These are phyloP conservation scores for Neophaeococcomyces aloes DNA, from an alignment of 2,329 filamentous ascomycete genomes.

Conservation along the genomic window DNA sequence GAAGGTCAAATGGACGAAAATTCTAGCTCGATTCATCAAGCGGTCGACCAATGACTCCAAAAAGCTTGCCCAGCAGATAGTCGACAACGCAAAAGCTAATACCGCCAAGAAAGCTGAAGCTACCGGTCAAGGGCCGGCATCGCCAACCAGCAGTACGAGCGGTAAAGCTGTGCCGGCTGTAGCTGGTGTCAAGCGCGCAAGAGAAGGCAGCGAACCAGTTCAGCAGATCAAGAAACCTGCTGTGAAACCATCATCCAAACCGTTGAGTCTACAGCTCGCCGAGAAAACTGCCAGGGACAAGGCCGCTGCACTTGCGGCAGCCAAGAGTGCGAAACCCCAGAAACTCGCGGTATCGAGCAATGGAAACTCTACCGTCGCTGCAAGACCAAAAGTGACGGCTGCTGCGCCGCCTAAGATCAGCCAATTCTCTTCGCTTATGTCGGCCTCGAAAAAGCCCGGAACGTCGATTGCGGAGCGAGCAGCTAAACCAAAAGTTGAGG, in stretches of 20 bases:
- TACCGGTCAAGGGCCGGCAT: slow-evolving; percentile 28
- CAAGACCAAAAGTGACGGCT: slow-evolving; percentile 28
- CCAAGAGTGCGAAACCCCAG: slow-evolving; percentile 7
- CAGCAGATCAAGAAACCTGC: slow-evolving; percentile 31
- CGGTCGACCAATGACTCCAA: slow-evolving; percentile 48
- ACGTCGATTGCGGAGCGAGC: slow-evolving; percentile 40
- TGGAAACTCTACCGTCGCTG: slow-evolving; percentile 16
- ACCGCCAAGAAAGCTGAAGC: slow-evolving; percentile 33
- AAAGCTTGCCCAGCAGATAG: slow-evolving; percentile 44
- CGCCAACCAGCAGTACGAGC: slow-evolving; percentile 15
- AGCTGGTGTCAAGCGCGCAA: slow-evolving; percentile 29
- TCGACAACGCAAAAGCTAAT: slow-evolving; percentile 38
- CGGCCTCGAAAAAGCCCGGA: slow-evolving; percentile 41
- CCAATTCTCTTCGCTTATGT: slow-evolving; percentile 37
- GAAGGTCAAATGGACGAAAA: slow-evolving; percentile 50
- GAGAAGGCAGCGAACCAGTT: slow-evolving; percentile 29
- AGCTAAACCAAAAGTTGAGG: slow-evolving; percentile 28
- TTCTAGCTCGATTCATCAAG: slow-evolving; percentile 48
- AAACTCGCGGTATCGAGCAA: slow-evolving; percentile 6
- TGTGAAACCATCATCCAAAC: slow-evolving; percentile 26
- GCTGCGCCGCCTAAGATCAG: slow-evolving; percentile 29
- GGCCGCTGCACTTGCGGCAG: slow-evolving; percentile 10
- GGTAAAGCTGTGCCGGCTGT: slow-evolving; percentile 2
- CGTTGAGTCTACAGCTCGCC: slow-evolving; percentile 21
- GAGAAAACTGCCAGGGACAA: slow-evolving; percentile 15